Evolutionary conservation across 441 rosid genomes (phyloP), one percentile per base, ranked within the genome.

Genomic region (Biscutella auriculata): DNA sequence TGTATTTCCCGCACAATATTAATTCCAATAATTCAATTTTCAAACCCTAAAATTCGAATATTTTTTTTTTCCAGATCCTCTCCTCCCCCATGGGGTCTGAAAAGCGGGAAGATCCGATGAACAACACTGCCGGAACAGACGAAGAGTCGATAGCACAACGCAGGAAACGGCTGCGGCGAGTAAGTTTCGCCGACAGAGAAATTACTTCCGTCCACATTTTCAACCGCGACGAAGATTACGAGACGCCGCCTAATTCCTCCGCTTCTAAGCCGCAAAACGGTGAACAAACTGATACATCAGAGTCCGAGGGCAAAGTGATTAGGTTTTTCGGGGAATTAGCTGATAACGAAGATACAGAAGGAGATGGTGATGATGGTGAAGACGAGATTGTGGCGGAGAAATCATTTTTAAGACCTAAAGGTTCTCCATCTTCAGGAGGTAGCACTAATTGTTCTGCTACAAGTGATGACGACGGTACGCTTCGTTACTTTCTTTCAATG

Each of bases 121-220:
- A 69, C 79, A 73, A 65, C 57, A 67, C 76, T 0, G 74, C 75
- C 48, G 82, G 70, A 37, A 83, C 95, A 11, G 95, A 80, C 39
- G 90, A 82, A 37, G 95, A 84, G 65, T 78, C 85, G 14, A 36
- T 81, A 29, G 96, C 93, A 0, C 73, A 76, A 23, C 69, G 73
- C 21, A 72, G 71, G 70, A 88, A 84, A 61, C 90, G 93, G 10
- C 69, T 78, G 33, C 81, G 98, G 57, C 87, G 95, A 41, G 98
- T 91, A 55, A 84, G 98, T 80, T 91, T 91, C 52, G 98, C 93
- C n/a, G 95, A 91, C 77, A 72, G 82, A 6, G 95, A 91, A 63
- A 85, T 91, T 41, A 88, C 98, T 23, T 85, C 98, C 57, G 82
- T 88, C 54, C 95, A 88, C 76, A 75, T 91, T 46, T 91, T 85